phyloP scores from a whole-genome alignment of 352 stramenopile species.

The Poterioochromonas sp. region DNA sequence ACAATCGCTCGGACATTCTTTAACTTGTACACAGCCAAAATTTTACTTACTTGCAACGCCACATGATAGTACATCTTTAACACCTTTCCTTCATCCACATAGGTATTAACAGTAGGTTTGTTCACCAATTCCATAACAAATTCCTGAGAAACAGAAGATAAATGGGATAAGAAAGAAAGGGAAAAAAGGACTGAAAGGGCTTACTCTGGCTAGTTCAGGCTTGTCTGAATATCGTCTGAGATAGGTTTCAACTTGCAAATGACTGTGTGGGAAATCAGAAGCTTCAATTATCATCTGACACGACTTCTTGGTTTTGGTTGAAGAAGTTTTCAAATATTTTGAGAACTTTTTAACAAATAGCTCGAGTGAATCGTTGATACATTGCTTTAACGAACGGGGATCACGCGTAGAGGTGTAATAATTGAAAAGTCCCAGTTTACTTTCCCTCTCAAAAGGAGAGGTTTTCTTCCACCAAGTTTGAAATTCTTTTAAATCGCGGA shows the following conservation, averaged over 20 bases:
- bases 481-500: not conserved
- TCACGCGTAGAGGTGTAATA: not conserved
- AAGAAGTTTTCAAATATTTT: not conserved
- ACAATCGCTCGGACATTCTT: not conserved
- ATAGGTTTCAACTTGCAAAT: conserved; percentile 13
- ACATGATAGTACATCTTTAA: not conserved
- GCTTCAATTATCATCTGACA: not conserved
- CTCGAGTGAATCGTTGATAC: not conserved
- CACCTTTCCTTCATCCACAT: not conserved
- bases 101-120: not conserved
- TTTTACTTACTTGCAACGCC: not conserved
- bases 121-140: not conserved
- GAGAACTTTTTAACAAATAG: conserved; percentile 1
- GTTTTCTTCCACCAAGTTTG: conserved; percentile 10
- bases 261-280: not conserved
- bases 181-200: not conserved
- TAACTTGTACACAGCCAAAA: not conserved
- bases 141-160: not conserved
- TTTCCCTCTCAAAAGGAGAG: not conserved
- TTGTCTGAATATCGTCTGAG: conserved; percentile 7
- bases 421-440: conserved; percentile 3
- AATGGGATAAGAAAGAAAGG: not conserved
- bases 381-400: not conserved
- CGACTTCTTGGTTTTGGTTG: not conserved
- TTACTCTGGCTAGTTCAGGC: not conserved